Conservation (phyloP, 2,329 filamentous ascomycete species). For the Phaeosphaeria sp. region DNA sequence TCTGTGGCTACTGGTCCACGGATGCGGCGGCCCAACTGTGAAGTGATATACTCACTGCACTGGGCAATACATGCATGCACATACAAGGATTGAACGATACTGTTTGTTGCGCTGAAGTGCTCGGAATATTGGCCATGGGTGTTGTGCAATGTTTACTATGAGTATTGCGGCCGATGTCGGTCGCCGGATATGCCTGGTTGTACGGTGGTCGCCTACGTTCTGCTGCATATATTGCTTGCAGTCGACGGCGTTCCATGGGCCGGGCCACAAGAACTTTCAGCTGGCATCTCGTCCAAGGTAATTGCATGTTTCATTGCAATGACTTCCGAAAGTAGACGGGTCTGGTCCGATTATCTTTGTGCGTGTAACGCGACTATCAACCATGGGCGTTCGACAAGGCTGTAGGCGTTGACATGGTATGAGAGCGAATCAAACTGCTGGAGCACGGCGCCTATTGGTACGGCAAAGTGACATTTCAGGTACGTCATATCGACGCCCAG, state of each 20-base stretch:
- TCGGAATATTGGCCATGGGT: background rate
- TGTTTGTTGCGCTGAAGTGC: background rate
- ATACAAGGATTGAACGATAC: background rate
- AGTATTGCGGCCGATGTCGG: slow-evolving; percentile 32
- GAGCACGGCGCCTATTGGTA: background rate
- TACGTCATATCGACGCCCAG: slow-evolving; percentile 8
- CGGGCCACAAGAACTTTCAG: background rate
- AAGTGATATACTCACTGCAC: background rate
- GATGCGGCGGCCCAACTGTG: background rate
- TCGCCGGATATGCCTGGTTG: slow-evolving; percentile 17
- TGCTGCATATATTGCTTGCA: slow-evolving; percentile 1
- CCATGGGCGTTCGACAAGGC: slow-evolving; percentile 17
- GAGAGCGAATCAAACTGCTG: slow-evolving; percentile 10
- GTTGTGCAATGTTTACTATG: slow-evolving; percentile 3
- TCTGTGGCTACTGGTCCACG: background rate
- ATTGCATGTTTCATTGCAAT: background rate
- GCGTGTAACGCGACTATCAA: slow-evolving; percentile 15
- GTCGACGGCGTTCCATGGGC: background rate
- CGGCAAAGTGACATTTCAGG: background rate
- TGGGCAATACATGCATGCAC: background rate
- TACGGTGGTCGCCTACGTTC: slow-evolving; percentile 11
- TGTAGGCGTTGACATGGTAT: slow-evolving; percentile 10
- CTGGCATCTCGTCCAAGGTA: background rate
- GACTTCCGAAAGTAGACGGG: background rate
- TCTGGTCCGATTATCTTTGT: slow-evolving; percentile 8